Evolutionary conservation across 1,284 basidiomycete genomes (phyloP), one percentile per base, ranked within the genome.

Genomic region (Singerocomus inundabilis): DNA sequence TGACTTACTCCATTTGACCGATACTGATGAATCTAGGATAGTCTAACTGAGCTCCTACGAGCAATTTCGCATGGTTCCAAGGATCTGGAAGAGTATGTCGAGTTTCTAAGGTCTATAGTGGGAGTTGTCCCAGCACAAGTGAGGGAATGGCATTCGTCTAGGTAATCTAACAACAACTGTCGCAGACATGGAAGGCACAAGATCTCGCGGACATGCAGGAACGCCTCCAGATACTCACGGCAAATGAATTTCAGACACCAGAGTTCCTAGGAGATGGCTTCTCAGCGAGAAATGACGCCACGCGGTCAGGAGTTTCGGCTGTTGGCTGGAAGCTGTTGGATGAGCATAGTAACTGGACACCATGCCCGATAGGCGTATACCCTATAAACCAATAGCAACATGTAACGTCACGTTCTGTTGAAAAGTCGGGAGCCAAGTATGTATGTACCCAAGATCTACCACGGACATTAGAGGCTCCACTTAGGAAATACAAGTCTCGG

Each of bases 301-400:
- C 15, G 13, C 44, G 21, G 6, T 6, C 49, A 34, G 55, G 44
- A 12, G 35, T 33, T 46, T 31, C 43, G 24, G 46, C 46, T 32
- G 6, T 10, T 29, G 86, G 85, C 15, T 88, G 85, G 85, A 69
- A 70, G 40, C 51, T 71, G 36, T 63, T 84, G 8, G 68, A 72
- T 32, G 59, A 63, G 32, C 64, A 54, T 25, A 70, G 69, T 15
- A 65, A 67, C 26, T 88, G 86, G 87, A 73, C 69, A 55, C 73
- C 81, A 4, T 82, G 79, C 60, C 85, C 86, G 5, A 83, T 89
- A 44, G 87, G 86, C 15, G 72, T 85, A 44, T 81, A 72, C 43
- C 31, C 42, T 51, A 32, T 15, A 31, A 60, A 33, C n/a, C 36
- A 12, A 34, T 36, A 37, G 43, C 41, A 37, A 30, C 13, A 46